Conservation (phyloP, 805 yeast species). For the Diddensiella transvaalensis region DNA sequence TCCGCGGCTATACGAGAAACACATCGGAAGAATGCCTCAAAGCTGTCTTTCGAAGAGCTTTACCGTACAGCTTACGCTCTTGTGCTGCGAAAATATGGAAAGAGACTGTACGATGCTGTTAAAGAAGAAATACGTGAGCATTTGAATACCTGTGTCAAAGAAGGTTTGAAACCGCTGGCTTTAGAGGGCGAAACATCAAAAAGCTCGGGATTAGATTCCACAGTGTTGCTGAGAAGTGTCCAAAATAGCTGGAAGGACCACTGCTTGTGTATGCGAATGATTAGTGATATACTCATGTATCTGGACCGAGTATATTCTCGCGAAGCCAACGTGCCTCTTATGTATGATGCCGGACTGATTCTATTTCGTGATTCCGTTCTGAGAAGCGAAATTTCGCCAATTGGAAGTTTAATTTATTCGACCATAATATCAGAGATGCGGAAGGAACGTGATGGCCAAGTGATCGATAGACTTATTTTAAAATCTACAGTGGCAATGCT, state of each 20-base stretch:
- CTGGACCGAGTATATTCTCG: slow-evolving; percentile 80
- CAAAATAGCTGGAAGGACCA: slow-evolving; percentile 66
- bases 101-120: slow-evolving; percentile 60
- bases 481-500: slow-evolving; percentile 66
- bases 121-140: slow-evolving; percentile 45
- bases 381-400: slow-evolving; percentile 43
- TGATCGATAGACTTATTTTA: slow-evolving; percentile 55
- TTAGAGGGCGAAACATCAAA: slow-evolving; percentile 6
- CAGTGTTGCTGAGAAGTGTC: slow-evolving; percentile 34
- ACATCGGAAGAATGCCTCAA: slow-evolving; percentile 65
- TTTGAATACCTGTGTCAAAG: slow-evolving; percentile 31
- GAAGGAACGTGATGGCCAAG: slow-evolving; percentile 52
- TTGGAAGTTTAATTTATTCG: slow-evolving; percentile 50
- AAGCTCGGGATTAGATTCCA: slow-evolving; percentile 11
- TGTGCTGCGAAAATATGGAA: slow-evolving; percentile 68
- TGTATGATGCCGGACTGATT: slow-evolving; percentile 70
- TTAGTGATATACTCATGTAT: slow-evolving; percentile 82
- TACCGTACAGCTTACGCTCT: slow-evolving; percentile 75
- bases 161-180: slow-evolving; percentile 24
- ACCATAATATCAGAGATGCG: slow-evolving; percentile 54
- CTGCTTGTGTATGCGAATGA: slow-evolving; percentile 65
- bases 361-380: slow-evolving; percentile 62
- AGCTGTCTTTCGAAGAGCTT: slow-evolving; percentile 74
- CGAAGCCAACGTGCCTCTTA: slow-evolving; percentile 56
- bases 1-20: slow-evolving; percentile 69